Conservation (phyloP, 73 alveolate species). For the Paraurostyla sp. region DNA sequence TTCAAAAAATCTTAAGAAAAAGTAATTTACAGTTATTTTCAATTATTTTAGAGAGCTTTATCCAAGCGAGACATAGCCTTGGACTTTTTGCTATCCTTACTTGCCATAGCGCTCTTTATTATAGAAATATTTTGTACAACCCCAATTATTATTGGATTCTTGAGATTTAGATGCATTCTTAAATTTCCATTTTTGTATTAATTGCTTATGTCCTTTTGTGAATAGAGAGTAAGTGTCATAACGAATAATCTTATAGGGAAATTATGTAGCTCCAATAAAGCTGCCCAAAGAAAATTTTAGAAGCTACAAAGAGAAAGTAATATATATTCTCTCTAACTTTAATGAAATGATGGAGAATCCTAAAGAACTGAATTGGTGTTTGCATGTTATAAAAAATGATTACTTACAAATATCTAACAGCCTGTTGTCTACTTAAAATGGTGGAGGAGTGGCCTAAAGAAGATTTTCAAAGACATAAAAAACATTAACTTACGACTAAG, state of each 20-base stretch:
- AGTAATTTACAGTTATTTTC: background rate
- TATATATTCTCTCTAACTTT: conserved; percentile 16
- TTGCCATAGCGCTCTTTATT: conserved; percentile 23
- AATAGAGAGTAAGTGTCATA: background rate
- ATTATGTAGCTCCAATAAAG: background rate
- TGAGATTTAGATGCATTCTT: conserved; percentile 45
- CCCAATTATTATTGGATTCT: conserved; percentile 44
- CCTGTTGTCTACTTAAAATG: background rate
- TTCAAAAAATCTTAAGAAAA: conserved; percentile 19
- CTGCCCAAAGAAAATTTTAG: background rate
- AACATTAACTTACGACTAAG: conserved; percentile 19
- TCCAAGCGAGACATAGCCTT: conserved; percentile 3
- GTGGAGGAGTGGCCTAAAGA: background rate
- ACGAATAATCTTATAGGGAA: background rate
- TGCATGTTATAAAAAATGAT: conserved; percentile 51
- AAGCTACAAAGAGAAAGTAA: conserved; percentile 53
- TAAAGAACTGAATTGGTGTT: conserved; percentile 54
- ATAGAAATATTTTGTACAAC: conserved; percentile 33
- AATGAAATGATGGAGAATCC: conserved; percentile 18
- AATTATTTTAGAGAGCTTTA: background rate
- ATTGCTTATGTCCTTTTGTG: background rate
- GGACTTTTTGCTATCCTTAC: background rate
- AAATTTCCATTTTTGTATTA: conserved; percentile 29
- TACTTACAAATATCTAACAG: conserved; percentile 53
- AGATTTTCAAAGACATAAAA: conserved; percentile 55